Percentiles rank a stretch among this genome's conserved stretches.
phyloP scores from a whole-genome alignment of 108 stramenopile species.

The Hondaea fermentalgiana region DNA sequence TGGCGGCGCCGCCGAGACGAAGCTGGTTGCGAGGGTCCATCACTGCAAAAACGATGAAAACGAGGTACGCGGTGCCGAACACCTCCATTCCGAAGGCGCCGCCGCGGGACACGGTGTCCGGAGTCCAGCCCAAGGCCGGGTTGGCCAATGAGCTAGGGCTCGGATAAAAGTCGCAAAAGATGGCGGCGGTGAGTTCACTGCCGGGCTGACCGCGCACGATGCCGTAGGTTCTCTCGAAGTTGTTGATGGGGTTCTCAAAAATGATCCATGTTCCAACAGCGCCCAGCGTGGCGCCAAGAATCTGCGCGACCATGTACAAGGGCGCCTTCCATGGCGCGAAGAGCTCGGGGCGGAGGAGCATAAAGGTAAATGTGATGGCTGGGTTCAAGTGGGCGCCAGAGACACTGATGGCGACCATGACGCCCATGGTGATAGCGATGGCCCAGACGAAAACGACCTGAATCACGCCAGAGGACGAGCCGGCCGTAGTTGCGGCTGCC shows the following conservation, averaged over 20 bases:
- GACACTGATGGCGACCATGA: conserved; percentile 37
- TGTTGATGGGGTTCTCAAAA: not conserved
- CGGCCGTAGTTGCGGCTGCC: conserved; percentile 39
- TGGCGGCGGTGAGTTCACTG: not conserved
- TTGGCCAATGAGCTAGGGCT: not conserved
- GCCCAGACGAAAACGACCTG: conserved; percentile 54
- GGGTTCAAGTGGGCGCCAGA: conserved; percentile 46
- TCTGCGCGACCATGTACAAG: conserved; percentile 1
- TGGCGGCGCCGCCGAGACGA: not conserved
- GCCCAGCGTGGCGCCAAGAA: not conserved
- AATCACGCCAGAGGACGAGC: conserved; percentile 40
- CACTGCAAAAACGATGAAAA: not conserved
- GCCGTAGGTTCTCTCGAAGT: not conserved
- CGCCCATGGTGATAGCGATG: conserved; percentile 51
- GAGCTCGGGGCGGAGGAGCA: conserved; percentile 24
- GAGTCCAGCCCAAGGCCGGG: not conserved
- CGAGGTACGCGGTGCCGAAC: not conserved
- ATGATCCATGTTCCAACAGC: not conserved
- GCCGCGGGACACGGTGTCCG: not conserved
- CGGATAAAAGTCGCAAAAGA: not conserved
- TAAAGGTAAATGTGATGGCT: conserved; percentile 44
- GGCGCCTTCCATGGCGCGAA: not conserved
- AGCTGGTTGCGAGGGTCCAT: not conserved
- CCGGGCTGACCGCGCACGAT: not conserved
- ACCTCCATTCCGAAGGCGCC: not conserved